Base-by-base conservation (phyloP, 2,329 filamentous ascomycete species). In the Eurotiales sp. region DNA sequence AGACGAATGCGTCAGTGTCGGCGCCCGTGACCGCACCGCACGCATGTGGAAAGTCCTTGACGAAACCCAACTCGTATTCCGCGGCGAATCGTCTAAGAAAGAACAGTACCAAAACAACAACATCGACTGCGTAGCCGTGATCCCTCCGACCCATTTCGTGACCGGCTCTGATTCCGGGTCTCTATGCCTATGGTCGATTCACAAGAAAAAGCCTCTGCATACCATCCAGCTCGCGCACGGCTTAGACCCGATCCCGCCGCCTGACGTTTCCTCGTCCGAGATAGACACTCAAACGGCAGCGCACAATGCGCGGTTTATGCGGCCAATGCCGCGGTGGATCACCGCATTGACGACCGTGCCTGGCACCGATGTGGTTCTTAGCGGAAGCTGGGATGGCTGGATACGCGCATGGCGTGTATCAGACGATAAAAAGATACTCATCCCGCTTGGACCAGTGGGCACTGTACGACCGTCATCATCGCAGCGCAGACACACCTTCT, bases 21-120 rank as follows among this genome's bases (percentile, higher is more conserved):
- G 93, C 50, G 87, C 90, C 5, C 81, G 93, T 58, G 93, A 99
- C 68, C 85, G 92, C 52, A 96, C 91, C 2, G 93, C 92, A 34
- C 81, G 93, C 53, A 73, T 96, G 60, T 99, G 93, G 93, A 96
- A 96, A 71, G 91, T 99, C 1, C 84, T 89, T 4, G 93, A 99
- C 62, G 92, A 99, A 73, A 89, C 87, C 1, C 93, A 99, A 67
- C 81, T 99, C 6, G 91, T 97, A 2, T 99, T 97, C 71, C 86
- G 92, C 43, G 92, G 91, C 52, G 90, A 90, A 56, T 72, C 67
- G 41, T 73, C 67, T 37, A 76, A 67, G 43, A 71, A 75, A 14
- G 74, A 76, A 14, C 61, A 72, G 8, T 82, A 84, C 55, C 74
- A 80, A 39, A 84, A 96, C 68, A 92, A 90, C 50, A 95, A 86